Conservation (phyloP, 2,329 filamentous ascomycete species). For the Lachnellula arida region DNA sequence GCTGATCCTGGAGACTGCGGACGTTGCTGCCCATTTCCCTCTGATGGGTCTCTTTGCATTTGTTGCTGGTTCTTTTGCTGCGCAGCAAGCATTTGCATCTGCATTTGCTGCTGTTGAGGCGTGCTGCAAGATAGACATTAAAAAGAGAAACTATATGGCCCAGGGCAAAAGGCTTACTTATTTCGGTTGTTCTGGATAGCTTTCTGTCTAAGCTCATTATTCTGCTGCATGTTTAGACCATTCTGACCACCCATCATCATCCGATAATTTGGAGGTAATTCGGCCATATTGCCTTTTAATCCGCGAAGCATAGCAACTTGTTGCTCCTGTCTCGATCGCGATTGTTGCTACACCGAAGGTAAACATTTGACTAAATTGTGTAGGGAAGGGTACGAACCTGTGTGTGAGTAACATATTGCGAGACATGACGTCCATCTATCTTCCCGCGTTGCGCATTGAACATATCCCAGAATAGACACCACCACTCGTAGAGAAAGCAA, state of each 20-base stretch:
- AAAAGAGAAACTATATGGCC: background rate
- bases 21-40: constrained; percentile 69
- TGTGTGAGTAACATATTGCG: constrained; percentile 75
- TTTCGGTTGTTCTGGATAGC: constrained; percentile 76
- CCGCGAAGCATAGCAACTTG: constrained; percentile 74
- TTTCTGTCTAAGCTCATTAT: constrained; percentile 60
- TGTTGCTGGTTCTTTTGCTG: constrained; percentile 70
- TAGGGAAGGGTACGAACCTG: constrained; percentile 57
- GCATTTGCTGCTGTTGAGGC: constrained; percentile 56
- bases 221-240: constrained; percentile 53
- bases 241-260: constrained; percentile 70
- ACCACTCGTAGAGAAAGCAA: constrained; percentile 96
- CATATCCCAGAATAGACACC: constrained; percentile 95
- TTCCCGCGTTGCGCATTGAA: constrained; percentile 76
- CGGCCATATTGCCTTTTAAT: constrained; percentile 55
- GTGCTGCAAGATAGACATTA: constrained; percentile 16
- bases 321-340: constrained; percentile 67
- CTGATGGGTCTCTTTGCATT: constrained; percentile 85
- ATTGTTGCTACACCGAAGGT: constrained; percentile 51
- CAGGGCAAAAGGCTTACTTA: constrained; percentile 47
- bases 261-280: constrained; percentile 48
- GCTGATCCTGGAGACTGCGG: constrained; percentile 76
- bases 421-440: constrained; percentile 56
- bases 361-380: background rate
- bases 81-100: constrained; percentile 62